Percentiles rank a stretch among this genome's conserved stretches.
Conservation (phyloP, 257 asterid species). For the Linderniella brevidens region DNA sequence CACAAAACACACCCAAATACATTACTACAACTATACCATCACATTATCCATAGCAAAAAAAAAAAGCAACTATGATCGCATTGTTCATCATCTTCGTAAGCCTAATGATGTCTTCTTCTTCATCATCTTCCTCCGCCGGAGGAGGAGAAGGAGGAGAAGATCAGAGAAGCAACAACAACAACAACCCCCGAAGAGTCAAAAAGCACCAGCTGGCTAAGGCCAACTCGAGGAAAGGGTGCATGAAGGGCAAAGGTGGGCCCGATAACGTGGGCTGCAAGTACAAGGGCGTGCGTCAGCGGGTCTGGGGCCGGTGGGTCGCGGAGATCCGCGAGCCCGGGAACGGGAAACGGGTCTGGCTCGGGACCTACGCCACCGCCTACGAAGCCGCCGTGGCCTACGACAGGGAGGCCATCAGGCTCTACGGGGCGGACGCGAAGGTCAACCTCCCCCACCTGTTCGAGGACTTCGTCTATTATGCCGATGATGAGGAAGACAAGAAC, state of each 20-base stretch:
- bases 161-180: no score
- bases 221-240: slow-evolving; percentile 63
- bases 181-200: no score
- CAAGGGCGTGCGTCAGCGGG: slow-evolving; percentile 76
- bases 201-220: slow-evolving; percentile 30
- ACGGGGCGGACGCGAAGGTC: slow-evolving; percentile 43
- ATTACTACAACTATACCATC: no score
- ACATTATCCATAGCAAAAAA: no score
- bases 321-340: slow-evolving; percentile 84
- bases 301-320: slow-evolving; percentile 91
- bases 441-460: slow-evolving; percentile 42
- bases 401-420: slow-evolving; percentile 51
- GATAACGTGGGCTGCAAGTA: slow-evolving; percentile 55
- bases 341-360: slow-evolving; percentile 74
- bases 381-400: slow-evolving; percentile 70
- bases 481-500: no score
- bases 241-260: slow-evolving; percentile 86
- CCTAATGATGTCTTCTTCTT: no score
- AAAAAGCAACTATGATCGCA: no score
- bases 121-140: no score
- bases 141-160: not conserved
- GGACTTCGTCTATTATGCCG: no score
- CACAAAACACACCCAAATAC: no score
- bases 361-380: slow-evolving; percentile 54
- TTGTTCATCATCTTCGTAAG: no score